Evolutionary conservation across 129 eudicot species (phyloP).

Genomic region (Chrysanthemum seticuspe): DNA sequence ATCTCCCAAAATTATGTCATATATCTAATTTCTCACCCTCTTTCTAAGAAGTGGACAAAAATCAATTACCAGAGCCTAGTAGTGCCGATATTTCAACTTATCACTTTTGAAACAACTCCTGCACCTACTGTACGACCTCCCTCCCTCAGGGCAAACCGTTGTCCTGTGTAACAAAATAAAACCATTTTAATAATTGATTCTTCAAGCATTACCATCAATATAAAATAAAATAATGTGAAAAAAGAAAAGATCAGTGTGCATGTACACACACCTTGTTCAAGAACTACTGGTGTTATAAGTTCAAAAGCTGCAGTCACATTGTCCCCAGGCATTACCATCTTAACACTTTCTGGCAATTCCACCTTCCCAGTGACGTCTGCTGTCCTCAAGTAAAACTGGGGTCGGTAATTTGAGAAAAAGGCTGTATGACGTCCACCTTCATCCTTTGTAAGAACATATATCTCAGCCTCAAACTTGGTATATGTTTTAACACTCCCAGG

Average conservation of each 20-base stretch:
- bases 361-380: slow-evolving; percentile 91
- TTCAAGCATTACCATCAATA: not conserved
- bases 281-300: slow-evolving; percentile 75
- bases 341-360: slow-evolving; percentile 82
- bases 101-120: slow-evolving; percentile 81
- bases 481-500: slow-evolving; percentile 69
- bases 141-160: slow-evolving; percentile 84
- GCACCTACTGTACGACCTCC: slow-evolving; percentile 88
- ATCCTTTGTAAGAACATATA: slow-evolving; percentile 84
- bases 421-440: slow-evolving; percentile 99
- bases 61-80: not conserved
- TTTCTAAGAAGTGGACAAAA: slow-evolving; percentile 14
- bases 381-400: slow-evolving; percentile 87
- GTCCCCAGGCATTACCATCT: slow-evolving; percentile 99
- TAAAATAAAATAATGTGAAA: not conserved
- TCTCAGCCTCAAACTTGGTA: slow-evolving; percentile 76
- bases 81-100: slow-evolving; percentile 35
- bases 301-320: slow-evolving; percentile 88
- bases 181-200: not conserved
- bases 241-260: too few relatives aligned
- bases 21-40: not conserved
- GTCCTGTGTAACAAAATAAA: slow-evolving; percentile 35
- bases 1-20: slow-evolving; percentile 18
- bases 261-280: slow-evolving; percentile 60
- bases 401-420: slow-evolving; percentile 78